Conservation (phyloP, 768 basidiomycete genomes). For the Suillus alpinus region DNA sequence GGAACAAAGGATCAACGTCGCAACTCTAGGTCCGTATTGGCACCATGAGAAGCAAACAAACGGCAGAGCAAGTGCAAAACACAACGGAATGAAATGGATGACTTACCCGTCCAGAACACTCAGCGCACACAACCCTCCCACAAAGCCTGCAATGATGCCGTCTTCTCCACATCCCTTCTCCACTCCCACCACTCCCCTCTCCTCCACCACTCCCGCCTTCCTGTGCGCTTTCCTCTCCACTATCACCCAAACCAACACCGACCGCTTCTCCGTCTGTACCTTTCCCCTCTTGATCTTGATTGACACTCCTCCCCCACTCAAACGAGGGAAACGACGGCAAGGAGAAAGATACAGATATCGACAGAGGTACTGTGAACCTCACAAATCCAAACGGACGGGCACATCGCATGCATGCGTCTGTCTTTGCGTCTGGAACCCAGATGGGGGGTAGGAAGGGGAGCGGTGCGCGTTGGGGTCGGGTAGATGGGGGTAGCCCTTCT, state of each 20-base stretch:
- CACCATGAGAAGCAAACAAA: neutral
- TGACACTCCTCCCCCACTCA: neutral
- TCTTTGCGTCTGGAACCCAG: conserved; percentile 88
- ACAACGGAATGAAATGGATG: neutral
- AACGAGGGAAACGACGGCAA: neutral
- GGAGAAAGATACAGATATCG: conserved; percentile 1
- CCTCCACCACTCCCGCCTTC: neutral
- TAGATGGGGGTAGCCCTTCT: neutral
- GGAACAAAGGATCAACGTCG: neutral
- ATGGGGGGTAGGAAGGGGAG: conserved; percentile 81
- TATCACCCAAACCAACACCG: conserved; percentile 3
- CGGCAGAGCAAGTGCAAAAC: neutral
- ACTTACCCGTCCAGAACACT: conserved; percentile 74
- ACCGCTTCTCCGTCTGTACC: neutral
- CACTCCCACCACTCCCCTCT: conserved; percentile 10
- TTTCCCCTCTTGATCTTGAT: neutral
- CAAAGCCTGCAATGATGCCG: conserved; percentile 87
- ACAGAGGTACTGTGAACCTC: neutral
- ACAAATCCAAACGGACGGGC: conserved; percentile 63
- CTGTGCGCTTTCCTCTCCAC: conserved; percentile 4
- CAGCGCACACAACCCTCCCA: conserved; percentile 82
- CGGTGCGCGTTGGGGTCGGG: conserved; percentile 24
- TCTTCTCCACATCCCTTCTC: conserved; percentile 42
- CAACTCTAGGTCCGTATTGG: too few species aligned
- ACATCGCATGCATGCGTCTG: conserved; percentile 85